Base-by-base conservation (phyloP, 495 filamentous ascomycete species). In the Neurospora sp. region DNA sequence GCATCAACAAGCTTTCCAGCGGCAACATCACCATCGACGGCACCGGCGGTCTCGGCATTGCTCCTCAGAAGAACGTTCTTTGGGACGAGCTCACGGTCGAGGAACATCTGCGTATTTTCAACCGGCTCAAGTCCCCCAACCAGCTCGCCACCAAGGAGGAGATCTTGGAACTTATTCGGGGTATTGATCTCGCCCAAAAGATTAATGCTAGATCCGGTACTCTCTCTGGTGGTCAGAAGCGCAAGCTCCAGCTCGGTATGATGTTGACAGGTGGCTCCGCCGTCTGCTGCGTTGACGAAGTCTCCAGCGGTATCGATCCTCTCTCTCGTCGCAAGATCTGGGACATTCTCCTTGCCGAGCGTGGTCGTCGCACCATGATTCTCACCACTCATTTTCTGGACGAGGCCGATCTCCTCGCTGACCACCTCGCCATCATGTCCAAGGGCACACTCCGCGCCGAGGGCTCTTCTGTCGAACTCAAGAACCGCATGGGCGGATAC, bases 221-320 rank as follows among this genome's bases (percentile, higher is more conserved):
- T 1, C 84, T 97, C 6, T 96, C 93, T 3, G 93, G 94, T 7
- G 94, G 94, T 1, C 94, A 97, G 81, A 96, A 95, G 80, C 86
- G 94, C 31, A 96, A 96, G 80, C 83, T 95, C n/a, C 94, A 97
- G 78, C 86, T 97, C 11, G 90, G 91, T n/a, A 94, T 95, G 88
- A 96, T 96, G 93, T 89, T 97, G 71, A 94, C 92, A 35, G 94
- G 94, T 46, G 94, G 93, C 20, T 92, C 90, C 74, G 88, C 86
- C 18, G 89, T 97, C 8, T 97, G 94, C 80, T 94, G 92, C 79
- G 90, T 97, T 9, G 94, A 97, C 78, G 94, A 97, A 78, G 93
- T 95, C 5, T 93, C 90, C 16, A 91, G 89, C 70, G 94, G 94
- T 7, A 83, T 97, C 11, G 94, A 97, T 77, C 93, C 94, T 0